Base-by-base conservation (phyloP, 2,329 filamentous ascomycete species). In the Alternaria conjuncta region DNA sequence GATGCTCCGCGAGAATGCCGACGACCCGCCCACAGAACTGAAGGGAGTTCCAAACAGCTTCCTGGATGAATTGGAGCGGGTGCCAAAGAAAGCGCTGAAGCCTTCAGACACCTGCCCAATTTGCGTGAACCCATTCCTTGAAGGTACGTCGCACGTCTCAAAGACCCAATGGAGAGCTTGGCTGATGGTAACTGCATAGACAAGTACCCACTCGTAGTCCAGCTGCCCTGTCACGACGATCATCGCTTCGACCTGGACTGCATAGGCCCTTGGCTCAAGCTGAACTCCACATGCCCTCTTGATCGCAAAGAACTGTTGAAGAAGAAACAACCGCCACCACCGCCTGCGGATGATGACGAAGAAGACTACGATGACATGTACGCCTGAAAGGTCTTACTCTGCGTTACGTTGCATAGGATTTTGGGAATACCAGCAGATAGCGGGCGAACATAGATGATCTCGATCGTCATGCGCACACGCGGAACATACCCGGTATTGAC, bases 231-330 rank as follows among this genome's bases (percentile, higher is more conserved):
- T 68, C 87, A 90, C 74, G 81, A 85, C 15, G 85, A 85, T 41
- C 88, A 90, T 74, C 71, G 87, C 20, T 90, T 90, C 76, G 88
- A 90, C 78, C 76, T 90, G 25, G 88, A 90, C 70, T 90, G 88
- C 76, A 87, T 90, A 64, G 79, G 84, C 61, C 88, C 88, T 0
- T 90, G 88, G 88, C 77, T 90, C 66, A 85, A 89, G 67, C 80
- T 90, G 59, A 86, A 89, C 66, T 86, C 87, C 9, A 90, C 88
- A 20, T 90, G 88, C 78, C 88, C 88, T 18, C 80, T 90, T 51
- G 88, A 90, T 73, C 83, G 88, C 55, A 83, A 85, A 72, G 85
- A 86, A 74, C 81, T 90, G 62, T 80, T 86, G 18, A 88, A 88
- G 79, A 83, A 77, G 67, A 86, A 79, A 78, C 83, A 77, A 56